Evolutionary conservation across 2,329 filamentous ascomycete genomes (phyloP), one percentile per base, ranked within the genome.

Genomic region (Didymellaceae sp.): DNA sequence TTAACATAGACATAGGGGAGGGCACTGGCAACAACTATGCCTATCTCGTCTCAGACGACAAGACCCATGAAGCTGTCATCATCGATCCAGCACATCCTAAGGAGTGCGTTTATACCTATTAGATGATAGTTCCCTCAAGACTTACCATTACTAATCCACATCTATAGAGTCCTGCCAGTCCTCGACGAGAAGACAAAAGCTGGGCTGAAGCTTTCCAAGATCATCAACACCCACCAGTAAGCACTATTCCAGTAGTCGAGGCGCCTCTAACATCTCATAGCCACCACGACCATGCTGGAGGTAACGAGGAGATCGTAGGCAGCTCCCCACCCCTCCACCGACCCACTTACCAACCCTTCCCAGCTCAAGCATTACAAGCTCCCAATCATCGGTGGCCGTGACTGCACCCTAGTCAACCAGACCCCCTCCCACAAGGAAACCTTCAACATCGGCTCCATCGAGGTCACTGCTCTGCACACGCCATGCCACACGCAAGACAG

Each of bases 401-500:
- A 96, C 68, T 97, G 93, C 74, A 82, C 88, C 56, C 83, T 83
- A 18, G 93, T 97, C 37, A 91, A 87, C 18, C 80, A 80, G 62
- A 95, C 88, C 0, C 93, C 93, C 0, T 75, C 77, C 2, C 84
- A 97, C 71, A 85, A 86, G 30, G 85, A 90, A 59, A 84, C 80
- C 3, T 96, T 97, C 79, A 87, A 84, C 57, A 85, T 99, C 55
- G 94, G 94, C 47, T 79, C 82, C 61, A 94, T 99, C 72, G 82
- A 83, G 11, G 88, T 97, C 49, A 93, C 84, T 70, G 89, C 90
- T 18, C 79, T 97, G n/a, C 89, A 97, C 75, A 99, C 94, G 10
- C 94, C 94, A 1, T 99, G 94, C 74, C 94, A 99, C 73, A 99
- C 94, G 1, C 92, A 97, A 77, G 94, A 99, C 77, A 97, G 92